Evolutionary conservation across 2,329 filamentous ascomycete genomes (phyloP).

Genomic region (Paecilomyces variotii): DNA sequence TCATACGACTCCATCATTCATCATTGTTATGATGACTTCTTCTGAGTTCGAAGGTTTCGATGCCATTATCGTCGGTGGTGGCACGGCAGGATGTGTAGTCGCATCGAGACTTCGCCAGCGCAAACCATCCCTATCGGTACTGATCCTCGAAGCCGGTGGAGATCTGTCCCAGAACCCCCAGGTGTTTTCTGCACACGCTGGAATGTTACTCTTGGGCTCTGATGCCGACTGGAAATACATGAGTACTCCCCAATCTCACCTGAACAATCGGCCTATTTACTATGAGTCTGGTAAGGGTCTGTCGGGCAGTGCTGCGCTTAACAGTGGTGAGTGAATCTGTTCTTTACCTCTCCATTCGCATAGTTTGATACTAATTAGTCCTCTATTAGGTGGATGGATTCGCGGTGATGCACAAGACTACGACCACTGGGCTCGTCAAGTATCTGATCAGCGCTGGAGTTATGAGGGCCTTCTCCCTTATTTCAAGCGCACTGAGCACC

Average conservation of each 20-base stretch:
- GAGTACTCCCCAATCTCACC: background rate
- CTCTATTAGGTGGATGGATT: background rate
- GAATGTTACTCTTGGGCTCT: background rate
- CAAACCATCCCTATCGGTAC: background rate
- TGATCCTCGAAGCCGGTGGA: slow-evolving; percentile 2
- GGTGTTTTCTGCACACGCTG: slow-evolving; percentile 2
- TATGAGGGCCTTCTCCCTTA: background rate
- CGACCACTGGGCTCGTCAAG: background rate
- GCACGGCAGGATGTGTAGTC: slow-evolving; percentile 1
- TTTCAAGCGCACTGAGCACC: background rate
- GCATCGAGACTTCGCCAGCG: slow-evolving; percentile 1
- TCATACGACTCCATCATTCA: background rate
- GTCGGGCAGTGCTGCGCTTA: background rate
- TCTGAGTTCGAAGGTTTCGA: background rate
- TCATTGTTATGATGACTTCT: background rate
- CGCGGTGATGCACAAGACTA: slow-evolving; percentile 2
- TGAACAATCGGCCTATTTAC: background rate
- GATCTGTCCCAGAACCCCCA: slow-evolving; percentile 1
- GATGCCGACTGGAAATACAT: background rate
- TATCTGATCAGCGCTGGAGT: background rate
- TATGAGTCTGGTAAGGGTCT: background rate
- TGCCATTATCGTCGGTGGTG: slow-evolving; percentile 2
- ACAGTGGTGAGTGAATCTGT: background rate
- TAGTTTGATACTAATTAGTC: background rate
- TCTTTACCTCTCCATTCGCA: background rate